Base-by-base conservation (phyloP, 306 rosid species). In the Quercus rubra region DNA sequence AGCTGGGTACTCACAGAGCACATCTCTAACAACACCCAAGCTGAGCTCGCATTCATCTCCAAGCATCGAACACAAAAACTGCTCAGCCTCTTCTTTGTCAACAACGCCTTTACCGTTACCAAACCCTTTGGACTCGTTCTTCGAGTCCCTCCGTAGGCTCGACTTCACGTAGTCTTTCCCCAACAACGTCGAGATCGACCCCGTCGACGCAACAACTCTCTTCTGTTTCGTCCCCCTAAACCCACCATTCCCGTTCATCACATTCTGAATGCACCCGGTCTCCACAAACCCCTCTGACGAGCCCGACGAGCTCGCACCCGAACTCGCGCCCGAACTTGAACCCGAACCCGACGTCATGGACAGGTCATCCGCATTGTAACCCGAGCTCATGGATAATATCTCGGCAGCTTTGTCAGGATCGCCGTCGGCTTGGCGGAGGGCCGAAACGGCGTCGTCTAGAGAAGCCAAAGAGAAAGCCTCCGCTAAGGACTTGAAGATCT, bases 61-160 rank as follows among this genome's bases (percentile, higher is more conserved):
- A 51, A 95, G 91, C 93, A 91, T 91, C 15, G 99, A 91, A 63
- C 82, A 90, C 14, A 95, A 90, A 71, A 95, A 95, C 85, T 91
- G 93, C 76, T 93, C 99, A 1, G 90, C 90, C 19, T 86, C 86
- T 46, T 83, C 90, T 69, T 51, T 77, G 0, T 63, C 90, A 77
- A 77, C 69, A 69, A 14, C 80, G 55, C 76, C 87, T 58, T 78
- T 74, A n/a, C 67, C 69, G 21, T 78, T 74, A n/a, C 67, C 69
- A 27, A 71, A 74, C 73, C 83, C 91, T 43, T 79, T 88, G 28
- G 80, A 74, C 86, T 73, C 89, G 6, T n/a, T 80, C 12, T n/a
- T 80, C 12, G 70, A 25, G 77, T 70, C 83, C 76, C 83, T 84
- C 74, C 88, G 82, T 43, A 71, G 66, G 2, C 59, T 80, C 13